A percentile compares a stretch with the other conserved stretches of the same genome.
Evolutionary conservation across 495 filamentous ascomycete genomes (phyloP).

Genomic region (Xylaria scruposa): DNA sequence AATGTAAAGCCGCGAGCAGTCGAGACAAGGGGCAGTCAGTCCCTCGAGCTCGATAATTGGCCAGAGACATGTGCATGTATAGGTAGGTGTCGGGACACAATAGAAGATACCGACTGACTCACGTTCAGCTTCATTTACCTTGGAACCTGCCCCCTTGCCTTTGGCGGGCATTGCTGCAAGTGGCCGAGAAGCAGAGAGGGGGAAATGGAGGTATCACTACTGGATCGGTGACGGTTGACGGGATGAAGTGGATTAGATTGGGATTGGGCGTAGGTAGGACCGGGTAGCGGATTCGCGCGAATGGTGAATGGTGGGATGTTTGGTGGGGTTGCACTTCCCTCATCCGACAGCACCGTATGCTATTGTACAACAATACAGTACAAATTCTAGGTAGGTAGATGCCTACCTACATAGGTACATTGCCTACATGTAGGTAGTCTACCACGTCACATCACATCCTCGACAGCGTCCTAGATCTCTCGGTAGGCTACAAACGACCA

Average conservation of each 20-base stretch:
- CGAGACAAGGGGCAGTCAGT: neutral
- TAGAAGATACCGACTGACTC: constrained; percentile 12
- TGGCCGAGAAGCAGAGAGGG: constrained; percentile 11
- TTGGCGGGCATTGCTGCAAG: constrained; percentile 38
- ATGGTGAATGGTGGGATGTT: constrained; percentile 23
- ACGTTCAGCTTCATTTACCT: constrained; percentile 40
- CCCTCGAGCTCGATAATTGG: constrained; percentile 1
- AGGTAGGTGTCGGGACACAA: neutral
- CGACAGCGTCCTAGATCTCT: neutral
- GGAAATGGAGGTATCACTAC: neutral
- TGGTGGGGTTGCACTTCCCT: constrained; percentile 23
- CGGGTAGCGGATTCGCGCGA: neutral
- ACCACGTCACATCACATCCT: neutral
- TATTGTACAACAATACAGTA: neutral
- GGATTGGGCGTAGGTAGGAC: neutral
- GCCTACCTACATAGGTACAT: no score
- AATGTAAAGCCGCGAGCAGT: constrained; percentile 3
- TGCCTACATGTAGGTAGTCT: no score
- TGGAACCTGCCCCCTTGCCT: constrained; percentile 36
- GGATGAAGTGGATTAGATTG: neutral
- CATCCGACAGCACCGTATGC: neutral
- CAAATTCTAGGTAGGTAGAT: neutral
- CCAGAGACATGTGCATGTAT: neutral
- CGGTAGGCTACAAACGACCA: neutral
- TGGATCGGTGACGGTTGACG: neutral